Percentiles rank a stretch among this genome's conserved stretches.
Conservation (phyloP, 31 red algal genomes). For the Endocladia muricata region DNA sequence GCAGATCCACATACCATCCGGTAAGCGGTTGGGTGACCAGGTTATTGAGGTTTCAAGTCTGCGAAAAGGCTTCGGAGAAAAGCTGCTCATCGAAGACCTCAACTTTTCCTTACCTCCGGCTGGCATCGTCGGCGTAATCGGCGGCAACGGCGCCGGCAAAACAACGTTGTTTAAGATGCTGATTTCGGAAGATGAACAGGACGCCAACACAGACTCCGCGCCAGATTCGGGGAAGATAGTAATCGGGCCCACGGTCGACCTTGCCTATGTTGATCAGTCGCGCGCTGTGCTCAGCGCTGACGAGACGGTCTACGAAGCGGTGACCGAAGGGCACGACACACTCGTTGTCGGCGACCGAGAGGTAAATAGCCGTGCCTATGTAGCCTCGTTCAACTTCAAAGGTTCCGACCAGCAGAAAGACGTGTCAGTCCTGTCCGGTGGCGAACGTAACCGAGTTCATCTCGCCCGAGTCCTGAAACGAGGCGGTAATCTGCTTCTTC, state of each 20-base stretch:
- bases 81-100: conserved; percentile 74
- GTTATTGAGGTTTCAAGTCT: conserved; percentile 79
- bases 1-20: conserved; percentile 80
- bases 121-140: conserved; percentile 87
- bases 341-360: conserved; percentile 53
- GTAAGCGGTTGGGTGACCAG: conserved; percentile 73
- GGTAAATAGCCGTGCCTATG: conserved; percentile 78
- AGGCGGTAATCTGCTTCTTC: conserved; percentile 60
- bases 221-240: conserved; percentile 72
- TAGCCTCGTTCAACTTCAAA: conserved; percentile 89
- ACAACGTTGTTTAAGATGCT: conserved; percentile 81
- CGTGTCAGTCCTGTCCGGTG: conserved; percentile 70
- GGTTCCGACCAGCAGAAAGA: conserved; percentile 85
- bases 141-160: conserved; percentile 74
- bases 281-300: conserved; percentile 52
- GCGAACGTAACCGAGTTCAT: conserved; percentile 77
- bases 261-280: conserved; percentile 83
- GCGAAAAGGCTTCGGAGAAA: conserved; percentile 72
- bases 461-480: conserved; percentile 73
- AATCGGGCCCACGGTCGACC: background rate
- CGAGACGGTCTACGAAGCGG: conserved; percentile 80
- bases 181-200: conserved; percentile 75
- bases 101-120: conserved; percentile 67
- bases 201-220: conserved; percentile 56
- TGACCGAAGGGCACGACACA: conserved; percentile 65